Evolutionary conservation across 1,284 basidiomycete species (phyloP).

Genomic region (Ceratorhiza oryzae-sativae): DNA sequence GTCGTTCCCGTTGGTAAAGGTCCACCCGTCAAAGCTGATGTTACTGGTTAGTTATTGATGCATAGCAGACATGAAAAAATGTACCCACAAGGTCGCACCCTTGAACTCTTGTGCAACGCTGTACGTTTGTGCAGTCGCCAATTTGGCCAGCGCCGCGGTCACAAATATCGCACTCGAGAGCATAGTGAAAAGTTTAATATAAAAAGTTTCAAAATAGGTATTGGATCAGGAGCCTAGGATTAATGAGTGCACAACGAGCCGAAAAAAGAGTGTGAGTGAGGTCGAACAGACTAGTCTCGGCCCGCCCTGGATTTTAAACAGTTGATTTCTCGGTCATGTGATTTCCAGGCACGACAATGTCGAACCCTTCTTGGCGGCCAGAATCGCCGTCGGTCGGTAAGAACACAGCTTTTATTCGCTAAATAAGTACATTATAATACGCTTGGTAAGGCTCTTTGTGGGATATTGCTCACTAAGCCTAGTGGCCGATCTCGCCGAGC

Average conservation of each 20-base stretch:
- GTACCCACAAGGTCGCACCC: slow-evolving; percentile 29
- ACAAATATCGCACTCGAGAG: slow-evolving; percentile 5
- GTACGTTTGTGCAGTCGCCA: slow-evolving; percentile 19
- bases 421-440: background rate
- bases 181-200: background rate
- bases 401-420: background rate
- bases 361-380: background rate
- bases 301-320: background rate
- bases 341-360: slow-evolving; percentile 6
- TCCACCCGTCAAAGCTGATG: slow-evolving; percentile 43
- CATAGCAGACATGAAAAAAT: too few species aligned
- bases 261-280: slow-evolving; percentile 4
- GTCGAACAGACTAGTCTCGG: background rate
- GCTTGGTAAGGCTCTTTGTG: background rate
- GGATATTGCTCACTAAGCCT: background rate
- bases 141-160: background rate
- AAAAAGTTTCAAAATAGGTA: slow-evolving; percentile 1
- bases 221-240: background rate
- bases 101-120: slow-evolving; percentile 29
- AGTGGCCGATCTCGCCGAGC: background rate
- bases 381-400: slow-evolving; percentile 13
- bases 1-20: slow-evolving; percentile 42
- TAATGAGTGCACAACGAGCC: background rate
- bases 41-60: too few species aligned
- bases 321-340: slow-evolving; percentile 1